phyloP scores from a whole-genome alignment of 106 monocot species.

The Cymbidium sinense region DNA sequence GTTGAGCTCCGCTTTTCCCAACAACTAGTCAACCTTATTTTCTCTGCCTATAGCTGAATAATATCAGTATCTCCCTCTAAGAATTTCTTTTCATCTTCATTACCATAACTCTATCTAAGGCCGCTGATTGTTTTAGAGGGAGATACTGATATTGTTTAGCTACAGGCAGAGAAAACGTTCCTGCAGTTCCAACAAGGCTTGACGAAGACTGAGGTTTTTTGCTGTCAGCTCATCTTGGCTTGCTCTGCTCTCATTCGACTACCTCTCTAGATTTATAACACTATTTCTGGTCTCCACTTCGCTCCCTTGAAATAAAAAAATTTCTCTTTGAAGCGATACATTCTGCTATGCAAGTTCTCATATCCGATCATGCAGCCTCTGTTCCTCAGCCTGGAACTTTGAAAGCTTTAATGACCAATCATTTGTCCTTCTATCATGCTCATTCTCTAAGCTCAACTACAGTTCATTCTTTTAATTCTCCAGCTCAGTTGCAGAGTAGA shows the following conservation, averaged over 20 bases:
- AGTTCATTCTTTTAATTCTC: constrained; percentile 79
- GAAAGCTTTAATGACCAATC: constrained; percentile 78
- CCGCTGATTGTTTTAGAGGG: constrained; percentile 69
- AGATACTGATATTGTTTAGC: no score
- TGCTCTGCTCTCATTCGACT: constrained; percentile 38
- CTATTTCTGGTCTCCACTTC: constrained; percentile 30
- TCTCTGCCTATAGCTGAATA: constrained; percentile 54
- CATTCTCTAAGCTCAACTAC: constrained; percentile 64
- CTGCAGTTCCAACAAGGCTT: constrained; percentile 34
- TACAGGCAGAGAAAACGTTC: constrained; percentile 36
- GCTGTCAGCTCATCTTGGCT: constrained; percentile 36
- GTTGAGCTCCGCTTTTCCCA: constrained; percentile 56
- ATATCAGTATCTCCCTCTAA: constrained; percentile 25
- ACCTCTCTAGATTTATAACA: constrained; percentile 43
- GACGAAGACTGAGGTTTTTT: constrained; percentile 43
- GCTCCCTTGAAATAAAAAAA: constrained; percentile 52
- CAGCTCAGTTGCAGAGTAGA: constrained; percentile 53
- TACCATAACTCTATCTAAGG: constrained; percentile 50
- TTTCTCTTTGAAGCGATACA: constrained; percentile 79
- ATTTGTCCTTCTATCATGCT: constrained; percentile 67
- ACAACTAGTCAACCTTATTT: constrained; percentile 70
- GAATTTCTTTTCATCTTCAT: constrained; percentile 28
- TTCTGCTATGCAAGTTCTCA: constrained; percentile 93
- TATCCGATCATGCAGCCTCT: constrained; percentile 72
- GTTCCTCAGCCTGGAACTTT: constrained; percentile 76